Percentiles rank a stretch among this genome's conserved stretches.
These are phyloP conservation scores for Cucurbita argyrosperma DNA, from an alignment of 306 rosid species.

Conservation along the genomic window DNA sequence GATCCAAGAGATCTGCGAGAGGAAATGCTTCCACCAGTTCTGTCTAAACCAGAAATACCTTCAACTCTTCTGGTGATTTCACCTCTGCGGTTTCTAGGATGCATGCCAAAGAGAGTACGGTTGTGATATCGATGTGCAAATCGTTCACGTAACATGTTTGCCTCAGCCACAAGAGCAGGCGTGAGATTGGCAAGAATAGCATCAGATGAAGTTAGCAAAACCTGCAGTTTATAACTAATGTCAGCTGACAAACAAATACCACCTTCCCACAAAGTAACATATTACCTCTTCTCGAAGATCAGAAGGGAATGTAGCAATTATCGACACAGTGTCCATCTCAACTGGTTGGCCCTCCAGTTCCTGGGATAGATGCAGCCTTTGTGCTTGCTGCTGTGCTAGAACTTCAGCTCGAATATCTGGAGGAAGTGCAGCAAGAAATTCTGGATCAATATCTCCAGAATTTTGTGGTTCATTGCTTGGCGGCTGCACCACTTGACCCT, in stretches of 20 bases:
- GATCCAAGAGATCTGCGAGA: slow-evolving; percentile 68
- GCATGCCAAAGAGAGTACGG: slow-evolving; percentile 79
- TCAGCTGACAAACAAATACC: slow-evolving; percentile 3
- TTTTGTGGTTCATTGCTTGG: slow-evolving; percentile 60
- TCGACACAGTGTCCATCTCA: slow-evolving; percentile 95
- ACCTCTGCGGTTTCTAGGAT: slow-evolving; percentile 90
- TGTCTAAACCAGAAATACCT: slow-evolving; percentile 56
- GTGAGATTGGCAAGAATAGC: slow-evolving; percentile 91
- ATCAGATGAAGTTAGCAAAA: slow-evolving; percentile 90
- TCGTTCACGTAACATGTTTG: slow-evolving; percentile 87
- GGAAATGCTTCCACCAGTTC: slow-evolving; percentile 42
- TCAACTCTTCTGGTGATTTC: slow-evolving; percentile 75
- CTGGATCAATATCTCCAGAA: slow-evolving; percentile 90
- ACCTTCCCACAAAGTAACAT: slow-evolving; percentile 4
- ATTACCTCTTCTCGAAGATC: slow-evolving; percentile 89
- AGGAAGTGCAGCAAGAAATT: slow-evolving; percentile 97
- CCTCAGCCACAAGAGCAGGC: slow-evolving; percentile 97
- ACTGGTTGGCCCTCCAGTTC: slow-evolving; percentile 98
- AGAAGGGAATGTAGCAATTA: slow-evolving; percentile 94
- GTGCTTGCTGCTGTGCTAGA: slow-evolving; percentile 93
- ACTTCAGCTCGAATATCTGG: slow-evolving; percentile 96
- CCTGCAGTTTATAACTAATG: slow-evolving; percentile 28
- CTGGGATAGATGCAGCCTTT: slow-evolving; percentile 82
- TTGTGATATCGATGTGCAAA: slow-evolving; percentile 78
- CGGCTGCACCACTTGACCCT: slow-evolving; percentile 70